A percentile compares a stretch with the other conserved stretches of the same genome.
Evolutionary conservation across 1,284 basidiomycete genomes (phyloP).

Genomic region (Moesziomyces antarcticus): DNA sequence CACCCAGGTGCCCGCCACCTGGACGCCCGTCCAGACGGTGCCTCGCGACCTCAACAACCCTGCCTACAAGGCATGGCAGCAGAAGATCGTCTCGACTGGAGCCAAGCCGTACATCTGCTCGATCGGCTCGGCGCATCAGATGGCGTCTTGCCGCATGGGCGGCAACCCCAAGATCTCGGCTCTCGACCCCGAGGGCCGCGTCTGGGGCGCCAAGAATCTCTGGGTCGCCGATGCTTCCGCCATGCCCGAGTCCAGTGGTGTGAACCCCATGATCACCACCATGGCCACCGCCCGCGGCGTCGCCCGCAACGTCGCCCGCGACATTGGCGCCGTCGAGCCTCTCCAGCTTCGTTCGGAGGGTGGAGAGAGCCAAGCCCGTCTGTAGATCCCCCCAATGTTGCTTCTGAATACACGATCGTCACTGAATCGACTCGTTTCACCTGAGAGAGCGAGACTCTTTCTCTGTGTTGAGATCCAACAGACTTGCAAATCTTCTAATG

Average conservation of each 20-base stretch:
- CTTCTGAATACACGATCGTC: neutral
- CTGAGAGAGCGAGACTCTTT: too few species aligned
- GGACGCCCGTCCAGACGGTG: slow-evolving; percentile 48
- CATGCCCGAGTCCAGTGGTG: slow-evolving; percentile 69
- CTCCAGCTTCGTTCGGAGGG: slow-evolving; percentile 17
- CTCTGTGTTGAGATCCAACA: too few species aligned
- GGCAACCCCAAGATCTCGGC: slow-evolving; percentile 64
- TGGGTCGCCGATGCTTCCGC: slow-evolving; percentile 70
- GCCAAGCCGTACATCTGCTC: slow-evolving; percentile 40
- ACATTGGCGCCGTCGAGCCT: slow-evolving; percentile 55
- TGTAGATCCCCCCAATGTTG: slow-evolving; percentile 9
- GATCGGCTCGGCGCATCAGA: slow-evolving; percentile 66
- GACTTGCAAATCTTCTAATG: too few species aligned
- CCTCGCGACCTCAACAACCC: slow-evolving; percentile 60
- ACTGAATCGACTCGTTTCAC: too few species aligned
- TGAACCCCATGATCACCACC: slow-evolving; percentile 71
- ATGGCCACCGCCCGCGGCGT: slow-evolving; percentile 63
- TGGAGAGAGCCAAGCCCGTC: slow-evolving; percentile 22
- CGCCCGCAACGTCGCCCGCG: slow-evolving; percentile 62
- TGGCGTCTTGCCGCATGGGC: slow-evolving; percentile 70
- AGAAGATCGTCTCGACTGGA: slow-evolving; percentile 57
- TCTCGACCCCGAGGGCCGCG: slow-evolving; percentile 68
- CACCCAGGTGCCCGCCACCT: slow-evolving; percentile 54
- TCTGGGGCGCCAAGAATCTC: slow-evolving; percentile 69
- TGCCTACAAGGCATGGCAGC: slow-evolving; percentile 60